phyloP scores from a whole-genome alignment of 139 green algal genomes.

The Tetraselmis chui region DNA sequence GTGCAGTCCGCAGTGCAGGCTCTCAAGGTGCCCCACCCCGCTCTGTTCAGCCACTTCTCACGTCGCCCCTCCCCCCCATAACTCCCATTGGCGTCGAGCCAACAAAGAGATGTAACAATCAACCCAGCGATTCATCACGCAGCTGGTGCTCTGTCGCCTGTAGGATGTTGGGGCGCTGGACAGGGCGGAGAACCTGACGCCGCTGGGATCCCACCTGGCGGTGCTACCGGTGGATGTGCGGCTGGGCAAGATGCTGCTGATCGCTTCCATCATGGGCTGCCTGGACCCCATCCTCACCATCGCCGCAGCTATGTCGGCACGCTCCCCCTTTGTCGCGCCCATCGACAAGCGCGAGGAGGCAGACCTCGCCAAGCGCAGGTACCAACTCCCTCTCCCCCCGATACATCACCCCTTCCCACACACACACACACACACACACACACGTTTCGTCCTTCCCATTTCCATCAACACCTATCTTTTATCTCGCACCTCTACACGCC shows the following conservation, averaged over 20 bases:
- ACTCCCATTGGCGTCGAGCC: no score
- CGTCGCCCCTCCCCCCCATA: not conserved
- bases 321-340: slow-evolving; percentile 12
- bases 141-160: not conserved
- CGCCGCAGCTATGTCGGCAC: slow-evolving; percentile 9
- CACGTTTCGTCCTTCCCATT: no score
- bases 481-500: no score
- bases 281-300: slow-evolving; percentile 35
- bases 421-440: no score
- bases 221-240: slow-evolving; percentile 29
- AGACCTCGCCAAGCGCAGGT: slow-evolving; percentile 8
- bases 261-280: slow-evolving; percentile 29
- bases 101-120: no score
- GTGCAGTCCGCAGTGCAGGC: slow-evolving; percentile 16
- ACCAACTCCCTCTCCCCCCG: no score
- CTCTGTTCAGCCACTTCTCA: not conserved
- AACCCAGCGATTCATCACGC: no score
- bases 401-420: no score
- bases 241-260: slow-evolving; percentile 42
- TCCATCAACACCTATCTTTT: no score
- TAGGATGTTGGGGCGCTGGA: slow-evolving; percentile 30
- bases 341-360: slow-evolving; percentile 23
- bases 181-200: slow-evolving; percentile 23
- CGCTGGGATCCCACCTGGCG: slow-evolving; percentile 25
- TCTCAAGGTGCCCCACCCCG: not conserved